A percentile compares a stretch with the other conserved stretches of the same genome.
These are phyloP conservation scores for Trichoderma sp. DNA, from an alignment of 2,329 filamentous ascomycete species.

Conservation along the genomic window DNA sequence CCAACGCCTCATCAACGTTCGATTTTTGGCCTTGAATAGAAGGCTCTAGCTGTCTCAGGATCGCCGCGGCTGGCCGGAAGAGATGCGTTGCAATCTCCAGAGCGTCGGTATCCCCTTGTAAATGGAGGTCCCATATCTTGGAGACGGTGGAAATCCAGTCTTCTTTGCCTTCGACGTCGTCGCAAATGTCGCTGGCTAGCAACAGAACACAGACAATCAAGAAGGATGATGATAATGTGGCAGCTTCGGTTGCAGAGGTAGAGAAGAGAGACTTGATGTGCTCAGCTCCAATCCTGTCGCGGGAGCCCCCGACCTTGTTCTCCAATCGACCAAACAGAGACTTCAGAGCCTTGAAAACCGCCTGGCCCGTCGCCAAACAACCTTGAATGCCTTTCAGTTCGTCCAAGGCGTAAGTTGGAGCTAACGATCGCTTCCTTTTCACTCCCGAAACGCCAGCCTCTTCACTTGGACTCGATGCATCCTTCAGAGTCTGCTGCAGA, in stretches of 20 bases:
- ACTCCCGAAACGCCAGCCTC: slow-evolving; percentile 22
- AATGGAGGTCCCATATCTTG: slow-evolving; percentile 52
- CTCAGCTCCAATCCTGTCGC: slow-evolving; percentile 52
- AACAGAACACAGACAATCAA: slow-evolving; percentile 44
- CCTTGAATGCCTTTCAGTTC: slow-evolving; percentile 39
- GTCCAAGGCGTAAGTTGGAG: slow-evolving; percentile 38
- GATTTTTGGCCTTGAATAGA: slow-evolving; percentile 24
- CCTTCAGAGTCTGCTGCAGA: slow-evolving; percentile 62
- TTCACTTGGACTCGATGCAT: slow-evolving; percentile 42
- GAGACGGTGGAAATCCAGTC: slow-evolving; percentile 48
- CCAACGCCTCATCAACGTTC: slow-evolving; percentile 23
- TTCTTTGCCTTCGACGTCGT: slow-evolving; percentile 37
- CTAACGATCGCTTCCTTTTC: slow-evolving; percentile 47
- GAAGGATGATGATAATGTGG: slow-evolving; percentile 44
- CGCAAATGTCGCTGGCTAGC: slow-evolving; percentile 32
- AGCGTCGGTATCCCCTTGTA: slow-evolving; percentile 47
- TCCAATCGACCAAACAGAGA: slow-evolving; percentile 47
- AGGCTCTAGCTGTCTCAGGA: slow-evolving; percentile 42
- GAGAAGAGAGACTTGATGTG: slow-evolving; percentile 57
- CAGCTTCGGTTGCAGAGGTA: slow-evolving; percentile 45
- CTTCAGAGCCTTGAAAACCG: slow-evolving; percentile 46
- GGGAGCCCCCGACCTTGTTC: slow-evolving; percentile 35
- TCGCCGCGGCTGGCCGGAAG: slow-evolving; percentile 36
- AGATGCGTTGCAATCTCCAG: slow-evolving; percentile 48
- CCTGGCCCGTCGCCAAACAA: slow-evolving; percentile 46